Evolutionary conservation across 2,329 filamentous ascomycete genomes (phyloP).

Genomic region (Aureobasidium pullulans): DNA sequence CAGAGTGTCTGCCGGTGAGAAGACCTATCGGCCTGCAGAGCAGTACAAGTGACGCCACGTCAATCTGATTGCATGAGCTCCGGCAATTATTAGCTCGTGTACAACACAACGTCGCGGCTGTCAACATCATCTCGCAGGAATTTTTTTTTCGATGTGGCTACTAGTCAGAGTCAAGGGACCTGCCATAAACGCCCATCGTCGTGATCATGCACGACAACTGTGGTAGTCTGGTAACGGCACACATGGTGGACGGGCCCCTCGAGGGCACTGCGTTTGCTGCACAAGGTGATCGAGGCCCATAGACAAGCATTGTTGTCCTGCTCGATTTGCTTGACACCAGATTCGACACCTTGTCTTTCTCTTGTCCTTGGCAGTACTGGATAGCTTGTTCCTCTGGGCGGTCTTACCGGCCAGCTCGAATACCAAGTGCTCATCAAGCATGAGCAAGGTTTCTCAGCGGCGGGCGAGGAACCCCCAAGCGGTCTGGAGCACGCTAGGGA

Average conservation of each 20-base stretch:
- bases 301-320: background rate
- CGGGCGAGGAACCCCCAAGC: background rate
- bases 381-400: background rate
- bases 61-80: constrained; percentile 1
- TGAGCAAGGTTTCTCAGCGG: background rate
- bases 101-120: background rate
- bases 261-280: background rate
- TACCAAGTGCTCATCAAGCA: background rate
- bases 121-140: constrained; percentile 3
- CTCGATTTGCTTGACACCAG: background rate
- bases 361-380: background rate
- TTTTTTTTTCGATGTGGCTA: background rate
- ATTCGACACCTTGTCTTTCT: background rate
- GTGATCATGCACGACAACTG: background rate
- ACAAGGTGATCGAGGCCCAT: background rate
- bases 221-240: constrained; percentile 5
- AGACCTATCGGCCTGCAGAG: background rate
- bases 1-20: background rate
- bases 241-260: background rate
- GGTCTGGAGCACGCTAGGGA: constrained; percentile 4
- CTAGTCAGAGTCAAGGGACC: constrained; percentile 9
- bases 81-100: background rate
- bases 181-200: constrained; percentile 3
- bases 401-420: background rate
- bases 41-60: constrained; percentile 2